Conservation (phyloP, 805 yeast genomes). For the Kodamaea nitidulidarum region DNA sequence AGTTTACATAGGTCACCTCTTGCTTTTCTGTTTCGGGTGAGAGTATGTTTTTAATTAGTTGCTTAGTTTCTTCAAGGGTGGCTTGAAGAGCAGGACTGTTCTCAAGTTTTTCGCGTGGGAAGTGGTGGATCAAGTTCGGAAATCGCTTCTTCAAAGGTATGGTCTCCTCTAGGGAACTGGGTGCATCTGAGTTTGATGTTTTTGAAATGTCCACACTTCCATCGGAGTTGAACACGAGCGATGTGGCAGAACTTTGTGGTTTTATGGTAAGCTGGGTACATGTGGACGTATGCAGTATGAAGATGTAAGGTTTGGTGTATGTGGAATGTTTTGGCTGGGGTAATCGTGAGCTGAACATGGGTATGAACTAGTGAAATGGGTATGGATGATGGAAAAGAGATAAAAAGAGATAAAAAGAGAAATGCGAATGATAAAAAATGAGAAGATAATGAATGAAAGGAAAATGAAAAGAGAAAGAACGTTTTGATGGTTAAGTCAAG, state of each 20-base stretch:
- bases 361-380: background rate
- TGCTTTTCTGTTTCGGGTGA: slow-evolving; percentile 31
- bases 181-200: slow-evolving; percentile 21
- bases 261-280: slow-evolving; percentile 10
- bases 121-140: slow-evolving; percentile 37
- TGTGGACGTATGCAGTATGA: slow-evolving; percentile 16
- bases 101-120: slow-evolving; percentile 38
- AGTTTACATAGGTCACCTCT: slow-evolving; percentile 18
- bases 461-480: too few species aligned
- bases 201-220: slow-evolving; percentile 9
- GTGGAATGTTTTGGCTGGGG: slow-evolving; percentile 30
- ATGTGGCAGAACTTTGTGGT: slow-evolving; percentile 1
- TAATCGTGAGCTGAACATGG: slow-evolving; percentile 34
- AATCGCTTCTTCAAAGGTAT: slow-evolving; percentile 50
- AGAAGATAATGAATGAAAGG: too few species aligned
- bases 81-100: slow-evolving; percentile 38
- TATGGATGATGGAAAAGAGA: background rate
- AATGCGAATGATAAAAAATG: background rate
- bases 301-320: slow-evolving; percentile 12
- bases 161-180: slow-evolving; percentile 51
- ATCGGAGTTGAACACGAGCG: too few species aligned
- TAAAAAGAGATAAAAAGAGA: background rate
- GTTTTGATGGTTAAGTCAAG: too few species aligned
- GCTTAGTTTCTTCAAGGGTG: slow-evolving; percentile 53
- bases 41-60: slow-evolving; percentile 50